Conservation (phyloP, 2,329 filamentous ascomycete genomes). For the Periconia digitata region DNA sequence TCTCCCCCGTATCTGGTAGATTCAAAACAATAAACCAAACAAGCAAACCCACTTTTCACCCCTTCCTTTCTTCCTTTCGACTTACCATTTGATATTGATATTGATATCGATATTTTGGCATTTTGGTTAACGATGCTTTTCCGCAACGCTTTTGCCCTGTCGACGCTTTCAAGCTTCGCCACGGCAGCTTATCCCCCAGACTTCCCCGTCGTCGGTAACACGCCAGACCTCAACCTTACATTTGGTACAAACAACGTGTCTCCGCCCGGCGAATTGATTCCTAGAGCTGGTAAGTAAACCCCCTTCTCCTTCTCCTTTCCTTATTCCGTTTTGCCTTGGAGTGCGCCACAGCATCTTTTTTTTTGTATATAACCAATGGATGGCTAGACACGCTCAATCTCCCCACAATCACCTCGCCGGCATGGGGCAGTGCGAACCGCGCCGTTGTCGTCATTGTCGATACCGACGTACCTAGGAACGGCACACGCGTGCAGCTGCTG, state of each 20-base stretch:
- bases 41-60: too few species aligned
- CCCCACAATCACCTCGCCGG: conserved; percentile 25
- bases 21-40: too few species aligned
- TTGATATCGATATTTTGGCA: too few species aligned
- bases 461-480: conserved; percentile 35
- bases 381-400: conserved; percentile 27
- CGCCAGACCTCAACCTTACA: conserved; percentile 21
- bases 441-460: conserved; percentile 36
- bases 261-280: conserved; percentile 36
- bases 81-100: too few species aligned
- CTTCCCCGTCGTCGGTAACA: conserved; percentile 26
- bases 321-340: not conserved
- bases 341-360: not conserved
- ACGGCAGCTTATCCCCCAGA: conserved; percentile 30
- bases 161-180: conserved; percentile 12
- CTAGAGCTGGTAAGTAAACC: conserved; percentile 28
- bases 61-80: too few species aligned
- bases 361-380: not conserved
- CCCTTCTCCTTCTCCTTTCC: not conserved
- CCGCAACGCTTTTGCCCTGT: conserved; percentile 8
- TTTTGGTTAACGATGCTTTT: too few species aligned
- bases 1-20: too few species aligned
- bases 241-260: conserved; percentile 37
- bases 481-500: conserved; percentile 30
- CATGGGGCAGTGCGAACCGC: conserved; percentile 11